Conservation (phyloP, 1,139 yeast species). For the Hansenula anomala region DNA sequence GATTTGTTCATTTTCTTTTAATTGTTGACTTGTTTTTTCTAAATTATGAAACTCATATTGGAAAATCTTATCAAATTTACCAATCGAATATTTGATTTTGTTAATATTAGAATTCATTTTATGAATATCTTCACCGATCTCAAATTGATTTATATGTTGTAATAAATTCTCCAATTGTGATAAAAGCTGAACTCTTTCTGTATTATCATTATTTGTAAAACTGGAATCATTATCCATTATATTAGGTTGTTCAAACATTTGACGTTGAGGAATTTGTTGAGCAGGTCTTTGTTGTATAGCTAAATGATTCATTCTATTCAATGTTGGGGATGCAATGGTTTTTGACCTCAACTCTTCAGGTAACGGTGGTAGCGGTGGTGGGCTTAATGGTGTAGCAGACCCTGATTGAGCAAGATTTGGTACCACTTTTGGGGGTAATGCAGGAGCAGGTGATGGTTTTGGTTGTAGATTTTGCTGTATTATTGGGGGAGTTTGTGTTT, state of each 20-base stretch:
- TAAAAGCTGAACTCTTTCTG: conserved; percentile 9
- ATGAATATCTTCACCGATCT: conserved; percentile 10
- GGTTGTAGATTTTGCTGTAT: conserved; percentile 4
- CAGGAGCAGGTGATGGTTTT: conserved; percentile 17
- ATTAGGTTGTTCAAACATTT: conserved; percentile 16
- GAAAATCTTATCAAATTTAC: conserved; percentile 24
- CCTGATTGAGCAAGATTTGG: no score
- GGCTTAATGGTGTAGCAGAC: conserved; percentile 7
- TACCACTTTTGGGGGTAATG: conserved; percentile 9
- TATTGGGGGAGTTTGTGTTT: not conserved
- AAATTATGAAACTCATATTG: conserved; percentile 27
- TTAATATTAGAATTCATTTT: conserved; percentile 32
- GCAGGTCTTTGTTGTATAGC: conserved; percentile 10
- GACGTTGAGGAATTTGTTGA: conserved; percentile 1
- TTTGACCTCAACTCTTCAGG: conserved; percentile 16
- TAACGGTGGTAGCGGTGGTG: conserved; percentile 27
- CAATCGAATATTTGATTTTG: conserved; percentile 24
- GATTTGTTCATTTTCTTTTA: conserved; percentile 27
- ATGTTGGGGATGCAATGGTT: conserved; percentile 14
- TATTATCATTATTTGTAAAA: no score
- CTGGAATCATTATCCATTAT: conserved; percentile 25
- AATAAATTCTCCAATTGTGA: conserved; percentile 7
- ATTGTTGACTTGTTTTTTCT: conserved; percentile 20
- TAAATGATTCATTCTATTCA: conserved; percentile 7
- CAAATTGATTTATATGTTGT: conserved; percentile 12